Percentiles rank a stretch among this genome's conserved stretches.
phyloP scores from a whole-genome alignment of 768 basidiomycete species.

The Mycena polygramma region DNA sequence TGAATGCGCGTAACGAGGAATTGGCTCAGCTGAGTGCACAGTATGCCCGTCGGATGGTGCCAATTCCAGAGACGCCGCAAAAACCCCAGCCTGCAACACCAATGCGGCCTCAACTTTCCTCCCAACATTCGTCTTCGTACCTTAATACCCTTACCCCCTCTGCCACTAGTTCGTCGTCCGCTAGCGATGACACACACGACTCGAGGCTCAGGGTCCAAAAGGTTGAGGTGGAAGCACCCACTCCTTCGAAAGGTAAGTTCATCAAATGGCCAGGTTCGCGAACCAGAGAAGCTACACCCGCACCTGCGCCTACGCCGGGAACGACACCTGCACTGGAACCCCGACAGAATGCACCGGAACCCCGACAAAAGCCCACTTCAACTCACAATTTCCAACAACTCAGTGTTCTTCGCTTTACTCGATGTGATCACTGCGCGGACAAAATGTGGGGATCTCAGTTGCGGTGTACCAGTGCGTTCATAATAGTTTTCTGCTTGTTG shows the following conservation, averaged over 20 bases:
- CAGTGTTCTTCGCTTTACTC: constrained; percentile 88
- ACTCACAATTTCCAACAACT: constrained; percentile 93
- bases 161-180: constrained; percentile 59
- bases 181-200: constrained; percentile 64
- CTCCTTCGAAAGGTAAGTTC: constrained; percentile 70
- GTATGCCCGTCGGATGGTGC: constrained; percentile 84
- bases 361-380: constrained; percentile 51
- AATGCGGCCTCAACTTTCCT: constrained; percentile 41
- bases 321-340: constrained; percentile 47
- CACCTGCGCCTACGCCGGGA: constrained; percentile 36
- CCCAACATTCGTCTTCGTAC: constrained; percentile 45
- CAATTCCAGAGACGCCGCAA: constrained; percentile 51
- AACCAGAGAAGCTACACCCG: constrained; percentile 55
- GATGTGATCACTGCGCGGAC: constrained; percentile 96
- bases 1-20: constrained; percentile 94
- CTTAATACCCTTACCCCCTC: constrained; percentile 59
- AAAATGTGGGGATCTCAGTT: constrained; percentile 99
- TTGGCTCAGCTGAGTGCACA: constrained; percentile 89
- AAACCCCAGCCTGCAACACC: constrained; percentile 44
- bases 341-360: constrained; percentile 53
- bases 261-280: constrained; percentile 79
- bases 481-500: constrained; percentile 11
- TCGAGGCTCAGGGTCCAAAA: constrained; percentile 55
- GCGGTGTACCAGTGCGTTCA: constrained; percentile 83
- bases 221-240: constrained; percentile 60